Evolutionary conservation across 2,329 filamentous ascomycete species (phyloP), one percentile per base, ranked within the genome.

Genomic region (Penicillium digitatum): DNA sequence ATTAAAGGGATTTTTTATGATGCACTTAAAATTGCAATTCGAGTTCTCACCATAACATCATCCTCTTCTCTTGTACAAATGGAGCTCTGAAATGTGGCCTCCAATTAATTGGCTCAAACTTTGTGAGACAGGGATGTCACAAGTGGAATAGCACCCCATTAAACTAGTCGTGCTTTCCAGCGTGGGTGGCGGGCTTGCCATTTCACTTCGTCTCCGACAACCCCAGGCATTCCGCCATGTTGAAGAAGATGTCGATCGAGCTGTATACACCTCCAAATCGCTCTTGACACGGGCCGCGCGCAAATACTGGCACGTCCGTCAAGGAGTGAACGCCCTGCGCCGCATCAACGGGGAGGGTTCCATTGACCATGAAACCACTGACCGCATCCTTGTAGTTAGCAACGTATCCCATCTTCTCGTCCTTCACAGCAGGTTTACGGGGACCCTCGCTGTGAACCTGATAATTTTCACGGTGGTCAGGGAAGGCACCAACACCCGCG

Each of bases 261-360:
- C 69, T 73, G 53, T 70, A 74, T 5, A 73, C 70, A 38, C 72
- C 72, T 5, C 85, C 83, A 69, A 94, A 94, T 14, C 81, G 75
- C 65, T 89, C 86, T 71, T 90, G 86, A 75, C 89, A 93, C 6
- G 89, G 89, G 0, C 89, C 89, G 77, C 82, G 81, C 1, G 88
- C 87, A 65, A 88, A 93, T 20, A 94, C 86, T 2, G 88, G 85
- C 31, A 91, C 88, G 64, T 91, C 88, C 1, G 88, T 91, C 59
- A 91, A 76, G 24, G 84, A 88, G 76, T 91, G 88, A 18, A 90
- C 88, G 47, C 88, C 90, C 74, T 87, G 82, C 38, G 78, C 69
- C 64, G 87, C 82, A 52, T 71, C 73, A 2, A 84, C 80, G 0
- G 86, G 82, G 18, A 94, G 73, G 0, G 88, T 92, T 47, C 90